Conservation (phyloP, 1,284 basidiomycete genomes). For the Marasmius fiardii region DNA sequence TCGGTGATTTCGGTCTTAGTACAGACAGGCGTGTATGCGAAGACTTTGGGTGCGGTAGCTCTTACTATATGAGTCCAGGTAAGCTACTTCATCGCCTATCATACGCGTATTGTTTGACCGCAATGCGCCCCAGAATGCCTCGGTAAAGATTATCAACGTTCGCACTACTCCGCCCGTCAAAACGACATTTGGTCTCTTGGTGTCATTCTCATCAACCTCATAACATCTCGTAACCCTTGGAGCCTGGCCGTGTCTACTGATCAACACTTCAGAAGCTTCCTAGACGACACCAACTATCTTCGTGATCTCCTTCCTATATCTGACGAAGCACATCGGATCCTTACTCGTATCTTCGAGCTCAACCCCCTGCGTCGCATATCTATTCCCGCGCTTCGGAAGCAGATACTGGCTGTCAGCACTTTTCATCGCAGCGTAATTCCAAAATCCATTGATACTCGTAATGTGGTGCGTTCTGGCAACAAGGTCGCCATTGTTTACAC, state of each 20-base stretch:
- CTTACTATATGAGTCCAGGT: conserved; percentile 18
- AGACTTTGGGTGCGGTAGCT: conserved; percentile 15
- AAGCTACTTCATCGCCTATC: neutral
- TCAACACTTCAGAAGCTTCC: conserved; percentile 11
- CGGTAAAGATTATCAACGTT: conserved; percentile 12
- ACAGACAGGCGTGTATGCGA: conserved; percentile 8
- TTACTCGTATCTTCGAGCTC: conserved; percentile 13
- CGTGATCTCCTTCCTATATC: conserved; percentile 13
- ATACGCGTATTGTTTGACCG: neutral
- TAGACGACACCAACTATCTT: conserved; percentile 9
- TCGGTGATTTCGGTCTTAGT: conserved; percentile 12
- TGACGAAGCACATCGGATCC: conserved; percentile 5
- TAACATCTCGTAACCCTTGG: conserved; percentile 73
- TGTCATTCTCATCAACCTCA: conserved; percentile 62
- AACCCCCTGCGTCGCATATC: conserved; percentile 12
- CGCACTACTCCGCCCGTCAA: conserved; percentile 11
- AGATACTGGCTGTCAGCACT: conserved; percentile 8
- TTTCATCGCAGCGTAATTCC: neutral
- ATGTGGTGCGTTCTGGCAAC: neutral
- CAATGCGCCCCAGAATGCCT: conserved; percentile 12
- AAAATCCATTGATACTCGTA: neutral
- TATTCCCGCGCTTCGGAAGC: conserved; percentile 9
- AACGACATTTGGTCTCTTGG: conserved; percentile 73
- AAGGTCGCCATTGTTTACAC: neutral
- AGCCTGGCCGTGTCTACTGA: conserved; percentile 18